Base-by-base conservation (phyloP, 2,329 filamentous ascomycete species). In the Emmonsia crescens region DNA sequence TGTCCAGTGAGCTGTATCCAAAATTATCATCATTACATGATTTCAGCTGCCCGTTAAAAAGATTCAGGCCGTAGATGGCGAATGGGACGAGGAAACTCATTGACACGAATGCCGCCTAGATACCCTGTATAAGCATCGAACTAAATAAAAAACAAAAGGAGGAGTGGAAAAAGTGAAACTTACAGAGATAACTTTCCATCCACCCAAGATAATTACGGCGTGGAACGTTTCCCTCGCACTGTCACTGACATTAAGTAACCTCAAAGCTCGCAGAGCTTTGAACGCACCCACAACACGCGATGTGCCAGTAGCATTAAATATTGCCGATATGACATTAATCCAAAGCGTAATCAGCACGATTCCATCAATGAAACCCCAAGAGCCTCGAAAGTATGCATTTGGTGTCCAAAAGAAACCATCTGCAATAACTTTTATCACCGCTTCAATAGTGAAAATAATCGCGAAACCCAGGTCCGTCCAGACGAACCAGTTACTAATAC, bases 341-440 rank as follows among this genome's bases (percentile, higher is more conserved):
- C 94, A 97, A 9, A 99, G 83, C 0, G 94, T 97, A 61, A 96
- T 79, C 59, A 99, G 80, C 66, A 99, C 94, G 52, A 97, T 76
- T 0, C 88, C 91, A 71, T 99, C 94, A 66, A 99, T 96, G 64
- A 96, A 86, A 6, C 94, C 95, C 94, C 94, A 99, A 0, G 92
- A 93, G 71, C 93, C 93, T 68, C 94, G 87, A 73, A 96, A 91
- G 72, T 96, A 99, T 2, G 95, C 95, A 75, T 99, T 96, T 0
- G 94, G 94, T 0, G 94, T 96, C 85, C 90, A 97, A 73, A 96
- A 89, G 68, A 96, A 89, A 8, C 94, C 94, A 76, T 99, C 94
- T 0, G 94, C 94, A 68, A 99, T 85, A 61, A 96, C 86, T 74
- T 99, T 99, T 77, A 99, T 92, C 5, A 86, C 70, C 0, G 92